These are phyloP conservation scores for Ogataea polymorpha DNA, from an alignment of 805 yeast genomes.

Conservation along the genomic window DNA sequence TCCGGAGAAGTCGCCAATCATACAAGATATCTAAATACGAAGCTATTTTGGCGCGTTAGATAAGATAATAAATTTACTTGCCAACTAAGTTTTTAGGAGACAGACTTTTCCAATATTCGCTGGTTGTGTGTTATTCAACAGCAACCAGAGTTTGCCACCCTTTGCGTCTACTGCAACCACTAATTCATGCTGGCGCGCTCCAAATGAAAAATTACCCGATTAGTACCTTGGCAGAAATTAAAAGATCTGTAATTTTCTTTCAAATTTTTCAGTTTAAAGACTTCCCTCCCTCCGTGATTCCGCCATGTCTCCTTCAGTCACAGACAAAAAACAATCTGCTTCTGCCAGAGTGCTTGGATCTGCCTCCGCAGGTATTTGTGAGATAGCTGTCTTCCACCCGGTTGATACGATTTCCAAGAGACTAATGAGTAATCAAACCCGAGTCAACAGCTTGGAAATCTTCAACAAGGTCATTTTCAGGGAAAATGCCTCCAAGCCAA, in stretches of 20 bases:
- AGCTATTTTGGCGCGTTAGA: constrained; percentile 7
- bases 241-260: not conserved
- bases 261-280: constrained; percentile 1
- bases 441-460: constrained; percentile 58
- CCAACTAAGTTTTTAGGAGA: not conserved
- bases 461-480: constrained; percentile 85
- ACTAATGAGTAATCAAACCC: constrained; percentile 78
- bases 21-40: constrained; percentile 11
- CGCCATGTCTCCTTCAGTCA: constrained; percentile 25
- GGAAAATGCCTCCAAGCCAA: constrained; percentile 69
- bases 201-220: not conserved
- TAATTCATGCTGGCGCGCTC: not conserved
- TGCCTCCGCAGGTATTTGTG: constrained; percentile 97
- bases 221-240: constrained; percentile 2
- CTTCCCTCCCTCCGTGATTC: constrained; percentile 1
- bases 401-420: constrained; percentile 98
- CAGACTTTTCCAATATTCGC: too few relatives aligned
- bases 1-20: constrained; percentile 60
- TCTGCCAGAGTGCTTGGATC: constrained; percentile 90
- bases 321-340: constrained; percentile 84
- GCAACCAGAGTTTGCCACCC: too few relatives aligned
- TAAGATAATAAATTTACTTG: not conserved
- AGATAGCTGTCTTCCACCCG: constrained; percentile 96
- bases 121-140: too few relatives aligned
- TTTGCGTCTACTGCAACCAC: too few relatives aligned